These are phyloP conservation scores for Plasmodium knowlesi DNA, from an alignment of 169 alveolate genomes.

Conservation along the genomic window DNA sequence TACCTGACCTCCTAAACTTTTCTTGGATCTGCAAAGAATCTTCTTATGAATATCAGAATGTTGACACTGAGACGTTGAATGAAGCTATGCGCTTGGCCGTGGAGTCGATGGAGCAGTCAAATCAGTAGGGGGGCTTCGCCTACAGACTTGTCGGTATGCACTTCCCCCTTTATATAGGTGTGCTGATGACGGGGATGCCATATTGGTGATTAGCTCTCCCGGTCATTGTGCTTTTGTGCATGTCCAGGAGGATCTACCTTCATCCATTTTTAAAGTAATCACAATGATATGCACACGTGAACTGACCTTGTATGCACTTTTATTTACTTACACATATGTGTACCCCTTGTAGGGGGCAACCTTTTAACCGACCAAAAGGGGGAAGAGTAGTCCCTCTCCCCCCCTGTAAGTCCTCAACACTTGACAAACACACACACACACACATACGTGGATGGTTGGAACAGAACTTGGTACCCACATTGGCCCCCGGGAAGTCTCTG, in stretches of 20 bases:
- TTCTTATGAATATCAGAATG: conserved; percentile 27
- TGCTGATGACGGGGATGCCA: not conserved
- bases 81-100: conserved; percentile 22
- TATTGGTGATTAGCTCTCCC: not conserved
- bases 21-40: conserved; percentile 68
- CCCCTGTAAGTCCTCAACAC: not conserved
- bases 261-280: not conserved
- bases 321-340: not conserved
- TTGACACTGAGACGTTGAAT: conserved; percentile 2
- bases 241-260: not conserved
- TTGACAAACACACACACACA: not conserved
- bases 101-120: conserved; percentile 39
- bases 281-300: not conserved
- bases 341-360: not conserved
- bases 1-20: conserved; percentile 26
- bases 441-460: no score
- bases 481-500: not conserved
- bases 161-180: not conserved
- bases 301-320: not conserved
- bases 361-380: not conserved
- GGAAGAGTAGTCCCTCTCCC: not conserved
- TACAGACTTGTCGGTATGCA: no score
- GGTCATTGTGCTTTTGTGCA: not conserved
- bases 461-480: not conserved
- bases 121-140: not conserved